Evolutionary conservation across 352 stramenopile species (phyloP), one percentile per base, ranked within the genome.

Genomic region (Pythium pectinolyticum): DNA sequence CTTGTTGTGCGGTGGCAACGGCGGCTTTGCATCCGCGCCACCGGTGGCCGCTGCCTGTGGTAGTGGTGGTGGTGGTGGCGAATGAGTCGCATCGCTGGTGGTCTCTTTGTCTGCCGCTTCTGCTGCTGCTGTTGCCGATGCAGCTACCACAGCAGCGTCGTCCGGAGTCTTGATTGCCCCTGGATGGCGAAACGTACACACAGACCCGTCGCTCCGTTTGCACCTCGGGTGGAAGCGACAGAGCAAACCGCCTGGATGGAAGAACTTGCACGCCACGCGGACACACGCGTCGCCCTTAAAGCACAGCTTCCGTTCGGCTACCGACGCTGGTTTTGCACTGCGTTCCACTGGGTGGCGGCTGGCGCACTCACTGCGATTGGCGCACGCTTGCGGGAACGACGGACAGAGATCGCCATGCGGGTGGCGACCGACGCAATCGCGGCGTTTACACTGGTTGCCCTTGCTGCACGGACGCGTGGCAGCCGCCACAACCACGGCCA

Each of bases 381-480:
- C 40, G 30, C 61, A 61, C 19, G 14, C n/a, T 34, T 57, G 1
- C 15, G 61, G 61, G 22, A 57, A 67, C 50, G 32, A 61, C 34
- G 61, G 61, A 20, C 61, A 67, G 30, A 67, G 61, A 15, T 35
- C 11, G 24, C 61, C 61, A 46, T 52, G 61, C 20, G 61, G 51
- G 35, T 67, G 61, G 20, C 0, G 15, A 52, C 47, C 45, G 34
- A 43, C 30, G 37, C 61, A 67, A 43, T 57, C 34, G 43, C 61
- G 61, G 3, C 34, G 61, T 25, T 51, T 40, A 24, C 61, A 67
- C 34, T 67, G 51, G 46, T 67, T 52, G n/a, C 48, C 49, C 10
- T 41, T 34, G 10, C 48, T 34, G 24, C 58, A 66, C 1, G 46
- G 22, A 24, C 24, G 34, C 30, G 40, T 56, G 22, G 24, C 12